These are phyloP conservation scores for Naganishia randhawae DNA, from an alignment of 768 basidiomycete species.

Conservation along the genomic window DNA sequence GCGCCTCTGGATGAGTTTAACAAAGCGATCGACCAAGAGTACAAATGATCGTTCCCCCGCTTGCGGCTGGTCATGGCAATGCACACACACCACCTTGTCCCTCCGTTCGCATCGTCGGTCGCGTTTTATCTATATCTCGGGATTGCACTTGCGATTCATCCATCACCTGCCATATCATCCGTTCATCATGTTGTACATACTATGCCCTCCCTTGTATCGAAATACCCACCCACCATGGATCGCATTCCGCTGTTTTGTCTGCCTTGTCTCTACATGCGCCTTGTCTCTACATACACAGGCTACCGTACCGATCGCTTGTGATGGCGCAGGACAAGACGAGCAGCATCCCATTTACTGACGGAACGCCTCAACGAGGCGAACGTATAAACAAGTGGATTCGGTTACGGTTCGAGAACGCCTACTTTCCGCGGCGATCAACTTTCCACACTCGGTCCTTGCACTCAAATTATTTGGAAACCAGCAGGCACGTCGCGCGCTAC, in stretches of 20 bases:
- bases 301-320: neutral
- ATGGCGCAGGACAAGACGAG: neutral
- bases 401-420: no score
- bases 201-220: neutral
- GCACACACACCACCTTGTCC: neutral
- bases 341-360: no score
- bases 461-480: no score
- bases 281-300: no score
- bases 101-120: neutral
- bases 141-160: neutral
- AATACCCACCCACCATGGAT: neutral
- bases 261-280: no score
- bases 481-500: no score
- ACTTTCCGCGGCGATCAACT: no score
- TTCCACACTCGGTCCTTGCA: no score
- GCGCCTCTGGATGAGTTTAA: constrained; percentile 72
- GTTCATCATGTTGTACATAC: neutral
- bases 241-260: neutral
- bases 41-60: constrained; percentile 29
- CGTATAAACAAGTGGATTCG: no score
- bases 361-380: no score
- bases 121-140: neutral
- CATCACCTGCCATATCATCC: neutral
- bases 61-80: no score
- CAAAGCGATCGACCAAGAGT: constrained; percentile 62